These are phyloP conservation scores for Debaryomyces prosopidis DNA, from an alignment of 805 yeast species.

Conservation along the genomic window DNA sequence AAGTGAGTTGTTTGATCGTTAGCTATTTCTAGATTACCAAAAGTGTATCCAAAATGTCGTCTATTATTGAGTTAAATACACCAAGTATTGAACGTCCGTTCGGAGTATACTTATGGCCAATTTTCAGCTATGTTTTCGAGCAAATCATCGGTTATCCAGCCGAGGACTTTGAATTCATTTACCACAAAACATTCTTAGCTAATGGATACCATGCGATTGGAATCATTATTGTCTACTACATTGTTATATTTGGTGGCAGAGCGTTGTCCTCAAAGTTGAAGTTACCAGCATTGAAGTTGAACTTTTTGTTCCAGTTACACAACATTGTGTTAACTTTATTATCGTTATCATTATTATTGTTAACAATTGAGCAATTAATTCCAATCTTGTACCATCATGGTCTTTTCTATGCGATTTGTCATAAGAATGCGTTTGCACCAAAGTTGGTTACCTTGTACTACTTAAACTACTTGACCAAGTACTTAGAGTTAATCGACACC, in stretches of 20 bases:
- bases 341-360: conserved; percentile 64
- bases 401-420: conserved; percentile 79
- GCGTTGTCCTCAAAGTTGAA: conserved; percentile 50
- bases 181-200: conserved; percentile 67
- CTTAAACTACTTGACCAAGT: conserved; percentile 88
- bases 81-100: conserved; percentile 50
- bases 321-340: conserved; percentile 71
- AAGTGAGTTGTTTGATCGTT: not conserved
- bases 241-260: conserved; percentile 68
- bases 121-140: conserved; percentile 53
- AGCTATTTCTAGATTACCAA: not conserved
- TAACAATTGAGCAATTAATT: conserved; percentile 79
- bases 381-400: conserved; percentile 80
- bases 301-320: conserved; percentile 79
- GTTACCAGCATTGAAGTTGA: conserved; percentile 70
- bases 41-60: conserved; percentile 4
- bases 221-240: conserved; percentile 42
- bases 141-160: conserved; percentile 56
- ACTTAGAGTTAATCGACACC: conserved; percentile 86
- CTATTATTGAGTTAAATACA: conserved; percentile 23
- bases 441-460: conserved; percentile 83
- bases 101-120: conserved; percentile 67
- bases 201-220: conserved; percentile 55
- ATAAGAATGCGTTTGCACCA: conserved; percentile 76
- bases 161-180: conserved; percentile 64